These are phyloP conservation scores for Lepidium didymum DNA, from an alignment of 345 rosid species.

Conservation along the genomic window DNA sequence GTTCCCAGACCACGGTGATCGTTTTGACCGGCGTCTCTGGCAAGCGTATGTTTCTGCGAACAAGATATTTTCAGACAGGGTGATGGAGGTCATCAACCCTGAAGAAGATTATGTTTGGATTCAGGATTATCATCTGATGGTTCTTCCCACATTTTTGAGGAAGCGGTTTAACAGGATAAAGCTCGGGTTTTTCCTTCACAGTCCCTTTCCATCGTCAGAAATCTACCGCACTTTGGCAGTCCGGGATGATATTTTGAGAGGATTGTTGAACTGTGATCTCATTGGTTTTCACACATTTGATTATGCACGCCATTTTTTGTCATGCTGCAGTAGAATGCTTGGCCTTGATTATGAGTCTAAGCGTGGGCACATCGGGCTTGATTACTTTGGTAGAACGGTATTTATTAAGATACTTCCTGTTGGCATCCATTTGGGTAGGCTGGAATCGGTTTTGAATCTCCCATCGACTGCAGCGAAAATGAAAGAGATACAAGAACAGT, in stretches of 20 bases:
- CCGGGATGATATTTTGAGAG: constrained; percentile 59
- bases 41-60: constrained; percentile 76
- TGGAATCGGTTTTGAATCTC: constrained; percentile 61
- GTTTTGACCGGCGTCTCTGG: constrained; percentile 69
- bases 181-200: constrained; percentile 79
- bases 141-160: constrained; percentile 78
- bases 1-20: constrained; percentile 73
- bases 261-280: constrained; percentile 67
- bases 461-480: constrained; percentile 50
- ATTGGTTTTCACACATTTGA: constrained; percentile 83
- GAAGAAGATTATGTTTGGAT: constrained; percentile 78
- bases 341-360: constrained; percentile 82
- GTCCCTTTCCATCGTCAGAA: constrained; percentile 79
- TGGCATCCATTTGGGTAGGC: constrained; percentile 69
- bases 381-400: constrained; percentile 77
- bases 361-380: constrained; percentile 79
- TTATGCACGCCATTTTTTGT: constrained; percentile 70
- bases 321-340: constrained; percentile 83
- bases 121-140: constrained; percentile 79
- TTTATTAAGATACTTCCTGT: constrained; percentile 65
- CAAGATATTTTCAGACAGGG: constrained; percentile 73
- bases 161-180: constrained; percentile 57
- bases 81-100: constrained; percentile 73
- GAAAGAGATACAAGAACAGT: constrained; percentile 52
- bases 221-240: constrained; percentile 72